Base-by-base conservation (phyloP, 192 early-diverging fungal genomes). In the Chytriomyces confervae region DNA sequence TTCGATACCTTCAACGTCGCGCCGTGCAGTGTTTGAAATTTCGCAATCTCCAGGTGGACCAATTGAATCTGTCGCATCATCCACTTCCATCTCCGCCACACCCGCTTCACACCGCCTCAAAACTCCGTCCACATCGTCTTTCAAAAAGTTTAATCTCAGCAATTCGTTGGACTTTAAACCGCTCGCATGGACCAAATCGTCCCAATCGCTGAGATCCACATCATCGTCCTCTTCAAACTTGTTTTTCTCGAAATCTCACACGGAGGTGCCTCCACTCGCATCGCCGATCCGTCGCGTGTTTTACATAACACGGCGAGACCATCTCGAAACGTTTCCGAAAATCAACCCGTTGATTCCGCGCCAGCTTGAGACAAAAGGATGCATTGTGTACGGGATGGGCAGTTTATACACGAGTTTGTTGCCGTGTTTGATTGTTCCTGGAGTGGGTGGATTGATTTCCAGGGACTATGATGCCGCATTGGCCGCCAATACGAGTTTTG, bases 321-420 rank as follows among this genome's bases (percentile, higher is more conserved):
- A 86, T 6, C 89, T 91, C 65, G 93, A 94, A 66, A 91, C 91
- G 51, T 88, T 87, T 50, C 89, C 91, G 8, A 82, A 84, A 27
- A 80, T 92, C 13, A 92, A 92, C 73, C 85, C 89, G 5, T 87
- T 92, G 57, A 76, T 91, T 9, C 76, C 86, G 8, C 66, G 69
- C 23, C 80, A 89, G 7, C 65, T 94, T 18, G 62, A 74, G 1
- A 71, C 48, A 6, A 89, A 91, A 77, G 79, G 85, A 43, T 84
- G 87, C 0, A 76, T 94, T 11, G 79, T 93, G 3, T 94, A 92
- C 75, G 89, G 91, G 2, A 92, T 92, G 64, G 93, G 93, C 0
- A 92, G 91, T 1, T 76, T 94, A 2, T 94, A 92, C 65, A 94
- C 93, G 0, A 91, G 90, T 18, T 87, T 94, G 57, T 79, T 92